These are phyloP conservation scores for Sporothrix globosa DNA, from an alignment of 2,329 filamentous ascomycete genomes.

Conservation along the genomic window DNA sequence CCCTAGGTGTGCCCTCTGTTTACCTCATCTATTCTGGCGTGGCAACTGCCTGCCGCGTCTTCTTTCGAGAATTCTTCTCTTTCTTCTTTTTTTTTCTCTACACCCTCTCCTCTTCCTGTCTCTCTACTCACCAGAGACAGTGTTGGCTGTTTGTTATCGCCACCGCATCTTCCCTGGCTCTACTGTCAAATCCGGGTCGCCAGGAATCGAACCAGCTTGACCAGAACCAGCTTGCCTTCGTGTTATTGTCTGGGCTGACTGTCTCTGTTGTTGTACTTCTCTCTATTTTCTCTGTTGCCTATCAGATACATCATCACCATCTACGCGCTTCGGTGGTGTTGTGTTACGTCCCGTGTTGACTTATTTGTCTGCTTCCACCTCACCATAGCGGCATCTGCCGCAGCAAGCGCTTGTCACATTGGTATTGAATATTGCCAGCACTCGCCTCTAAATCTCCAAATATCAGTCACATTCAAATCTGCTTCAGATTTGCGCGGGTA, in stretches of 20 bases:
- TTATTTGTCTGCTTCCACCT: background rate
- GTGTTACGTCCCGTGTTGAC: background rate
- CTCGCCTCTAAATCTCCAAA: background rate
- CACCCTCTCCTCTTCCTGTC: background rate
- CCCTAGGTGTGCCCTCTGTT: background rate
- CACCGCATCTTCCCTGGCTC: background rate
- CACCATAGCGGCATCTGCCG: background rate
- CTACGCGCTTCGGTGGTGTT: background rate
- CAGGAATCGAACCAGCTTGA: background rate
- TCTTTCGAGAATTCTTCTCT: background rate
- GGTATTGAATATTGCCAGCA: background rate
- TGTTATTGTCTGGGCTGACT: background rate
- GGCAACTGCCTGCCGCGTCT: background rate
- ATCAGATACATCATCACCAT: background rate
- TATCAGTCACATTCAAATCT: background rate
- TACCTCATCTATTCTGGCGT: background rate
- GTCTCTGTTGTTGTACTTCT: background rate
- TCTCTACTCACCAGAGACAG: background rate
- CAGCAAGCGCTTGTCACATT: background rate
- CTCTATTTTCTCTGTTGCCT: background rate
- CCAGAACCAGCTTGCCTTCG: background rate
- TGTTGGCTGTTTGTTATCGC: background rate
- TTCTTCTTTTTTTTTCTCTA: background rate
- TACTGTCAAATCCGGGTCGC: background rate
- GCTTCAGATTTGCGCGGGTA: background rate